A percentile compares a stretch with the other conserved stretches of the same genome.
phyloP scores from a whole-genome alignment of 202 grass and related monocot species.

The Elaeis oleifera region DNA sequence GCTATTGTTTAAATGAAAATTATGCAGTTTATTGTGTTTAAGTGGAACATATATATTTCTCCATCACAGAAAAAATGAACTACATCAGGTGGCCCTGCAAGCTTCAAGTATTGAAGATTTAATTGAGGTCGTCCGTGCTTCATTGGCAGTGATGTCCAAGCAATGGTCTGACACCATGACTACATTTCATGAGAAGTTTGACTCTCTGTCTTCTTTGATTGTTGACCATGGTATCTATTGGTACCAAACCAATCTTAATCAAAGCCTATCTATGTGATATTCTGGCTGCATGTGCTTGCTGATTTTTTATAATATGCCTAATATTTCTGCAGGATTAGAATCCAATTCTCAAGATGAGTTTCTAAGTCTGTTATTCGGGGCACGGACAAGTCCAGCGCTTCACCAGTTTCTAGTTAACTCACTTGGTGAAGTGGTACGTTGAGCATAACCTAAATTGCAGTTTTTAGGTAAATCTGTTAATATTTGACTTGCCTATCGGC shows the following conservation, averaged over 20 bases:
- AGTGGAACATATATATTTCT: too few species aligned
- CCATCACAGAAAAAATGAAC: constrained; percentile 71
- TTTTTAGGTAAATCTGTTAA: constrained; percentile 15
- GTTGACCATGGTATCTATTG: constrained; percentile 58
- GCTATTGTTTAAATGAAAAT: too few species aligned
- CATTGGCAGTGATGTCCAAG: constrained; percentile 84
- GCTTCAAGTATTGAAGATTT: constrained; percentile 97
- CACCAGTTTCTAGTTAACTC: constrained; percentile 89
- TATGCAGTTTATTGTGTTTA: too few species aligned
- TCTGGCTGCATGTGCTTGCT: not conserved
- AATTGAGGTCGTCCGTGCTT: constrained; percentile 65
- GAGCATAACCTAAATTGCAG: constrained; percentile 9
- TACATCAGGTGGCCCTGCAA: constrained; percentile 95
- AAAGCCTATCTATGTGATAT: not conserved
- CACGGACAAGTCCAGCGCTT: constrained; percentile 73
- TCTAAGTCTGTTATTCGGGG: constrained; percentile 77
- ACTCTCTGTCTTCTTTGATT: constrained; percentile 59
- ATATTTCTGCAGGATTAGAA: constrained; percentile 50
- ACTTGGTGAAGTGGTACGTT: constrained; percentile 79
- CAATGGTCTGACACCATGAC: constrained; percentile 80
- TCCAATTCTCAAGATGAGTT: constrained; percentile 80
- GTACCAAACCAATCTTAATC: constrained; percentile 3
- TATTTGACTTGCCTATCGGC: constrained; percentile 29
- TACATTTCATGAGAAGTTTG: constrained; percentile 80
- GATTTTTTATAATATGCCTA: constrained; percentile 22